Evolutionary conservation across 495 filamentous ascomycete genomes (phyloP), one percentile per base, ranked within the genome.

Genomic region (Hypoxylon cercidicola): DNA sequence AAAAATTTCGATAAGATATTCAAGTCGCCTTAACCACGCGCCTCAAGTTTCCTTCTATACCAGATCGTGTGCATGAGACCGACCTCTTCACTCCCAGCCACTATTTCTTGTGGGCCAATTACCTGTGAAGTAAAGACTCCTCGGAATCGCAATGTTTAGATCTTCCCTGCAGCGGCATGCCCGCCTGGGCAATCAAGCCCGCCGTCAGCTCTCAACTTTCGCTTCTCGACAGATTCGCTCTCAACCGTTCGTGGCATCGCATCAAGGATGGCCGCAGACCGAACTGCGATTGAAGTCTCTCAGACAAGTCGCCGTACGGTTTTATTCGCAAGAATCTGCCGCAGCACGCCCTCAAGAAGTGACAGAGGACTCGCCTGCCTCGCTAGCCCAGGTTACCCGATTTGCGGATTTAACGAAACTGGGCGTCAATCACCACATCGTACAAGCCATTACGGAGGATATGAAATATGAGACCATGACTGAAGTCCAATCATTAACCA

Each of bases 401-500:
- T 99, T 99, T 71, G 69, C 79, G 2, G 87, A 97, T 35, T 79
- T 99, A 25, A 75, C 74, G 21, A 77, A 81, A 3, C 74, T 85
- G 20, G 84, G 85, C 12, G 86, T 98, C 30, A 77, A 93, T 66
- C 62, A 72, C 4, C 79, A 76, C 32, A 75, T 98, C 45, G 82
- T 97, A 55, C 60, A 81, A 6, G 87, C 88, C 41, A 86, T 98
- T 67, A 91, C 87, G 0, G 61, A 84, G 19, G 82, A 85, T 16
- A 95, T 97, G 90, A 77, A 81, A 2, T 84, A 96, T 66, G 83
- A 89, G 19, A 89, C 82, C 37, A 97, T 99, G 94, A 98, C 95
- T 3, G 86, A 93, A 8, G 93, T 99, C n/a, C 95, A 99, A 69
- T 81, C 85, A 30, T 74, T 87, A 74, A 96, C 96, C 2, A 91